phyloP scores from a whole-genome alignment of 441 rosid species.

The Gossypium davidsonii region DNA sequence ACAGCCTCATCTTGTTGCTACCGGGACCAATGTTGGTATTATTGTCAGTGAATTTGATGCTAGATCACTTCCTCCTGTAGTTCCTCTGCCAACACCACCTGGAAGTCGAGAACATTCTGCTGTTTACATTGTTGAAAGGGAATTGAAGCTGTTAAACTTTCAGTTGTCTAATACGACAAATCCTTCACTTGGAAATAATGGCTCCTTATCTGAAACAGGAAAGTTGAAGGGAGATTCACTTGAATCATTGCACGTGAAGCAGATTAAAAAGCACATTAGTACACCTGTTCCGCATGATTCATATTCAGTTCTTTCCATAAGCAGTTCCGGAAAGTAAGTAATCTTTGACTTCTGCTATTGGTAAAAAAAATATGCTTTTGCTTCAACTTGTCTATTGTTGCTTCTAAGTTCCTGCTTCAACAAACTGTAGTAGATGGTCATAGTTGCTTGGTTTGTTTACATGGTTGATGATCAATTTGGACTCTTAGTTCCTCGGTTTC shows the following conservation, averaged over 20 bases:
- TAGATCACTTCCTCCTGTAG: constrained; percentile 86
- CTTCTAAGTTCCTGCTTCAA: constrained; percentile 9
- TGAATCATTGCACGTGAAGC: constrained; percentile 76
- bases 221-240: constrained; percentile 66
- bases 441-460: constrained; percentile 5
- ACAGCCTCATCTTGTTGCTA: constrained; percentile 96
- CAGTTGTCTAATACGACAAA: constrained; percentile 74
- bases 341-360: constrained; percentile 12
- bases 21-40: constrained; percentile 93
- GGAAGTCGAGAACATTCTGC: constrained; percentile 95
- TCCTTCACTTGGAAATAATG: constrained; percentile 85
- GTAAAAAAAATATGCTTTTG: constrained; percentile 2
- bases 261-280: constrained; percentile 79
- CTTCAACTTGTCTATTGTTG: constrained; percentile 8
- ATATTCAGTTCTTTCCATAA: constrained; percentile 85
- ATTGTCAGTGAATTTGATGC: constrained; percentile 93
- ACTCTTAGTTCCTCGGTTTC: not conserved
- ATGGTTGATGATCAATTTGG: not conserved
- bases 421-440: constrained; percentile 4
- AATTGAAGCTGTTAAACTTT: constrained; percentile 77
- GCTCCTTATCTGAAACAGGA: constrained; percentile 79
- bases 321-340: constrained; percentile 98
- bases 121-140: constrained; percentile 79
- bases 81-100: constrained; percentile 70
- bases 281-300: constrained; percentile 97